Conservation (phyloP, 1,284 basidiomycete genomes). For the Cutaneotrichosporon daszewskae region DNA sequence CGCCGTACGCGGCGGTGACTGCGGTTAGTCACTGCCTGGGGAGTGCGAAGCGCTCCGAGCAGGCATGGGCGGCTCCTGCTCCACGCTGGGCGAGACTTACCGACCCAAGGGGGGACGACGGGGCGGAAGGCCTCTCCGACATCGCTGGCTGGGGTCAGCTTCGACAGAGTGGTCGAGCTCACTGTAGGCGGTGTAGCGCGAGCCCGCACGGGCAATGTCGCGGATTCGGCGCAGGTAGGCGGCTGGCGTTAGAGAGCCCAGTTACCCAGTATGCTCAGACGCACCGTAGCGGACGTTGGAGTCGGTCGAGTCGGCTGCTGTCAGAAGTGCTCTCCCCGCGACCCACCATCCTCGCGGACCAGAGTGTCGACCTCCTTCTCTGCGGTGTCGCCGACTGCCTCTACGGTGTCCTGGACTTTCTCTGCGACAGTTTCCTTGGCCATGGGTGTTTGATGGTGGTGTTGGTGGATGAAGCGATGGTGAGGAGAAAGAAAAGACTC, state of each 20-base stretch:
- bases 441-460: neutral
- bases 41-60: neutral
- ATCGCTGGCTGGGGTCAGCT: slow-evolving; percentile 61
- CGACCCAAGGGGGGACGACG: slow-evolving; percentile 69
- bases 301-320: slow-evolving; percentile 44
- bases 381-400: slow-evolving; percentile 3
- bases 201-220: slow-evolving; percentile 67
- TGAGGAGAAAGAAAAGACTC: neutral
- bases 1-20: slow-evolving; percentile 62
- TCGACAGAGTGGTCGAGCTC: slow-evolving; percentile 31
- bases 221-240: slow-evolving; percentile 74
- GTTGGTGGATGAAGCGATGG: neutral
- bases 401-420: neutral
- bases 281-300: slow-evolving; percentile 44
- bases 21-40: slow-evolving; percentile 3
- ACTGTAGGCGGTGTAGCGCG: slow-evolving; percentile 75
- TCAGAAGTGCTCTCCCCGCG: neutral
- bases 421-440: neutral
- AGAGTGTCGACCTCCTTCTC: slow-evolving; percentile 4
- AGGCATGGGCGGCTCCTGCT: neutral
- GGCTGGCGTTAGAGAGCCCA: slow-evolving; percentile 46
- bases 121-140: slow-evolving; percentile 89
- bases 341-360: slow-evolving; percentile 5
- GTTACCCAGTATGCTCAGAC: slow-evolving; percentile 8
- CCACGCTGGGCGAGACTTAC: slow-evolving; percentile 18